A percentile compares a stretch with the other conserved stretches of the same genome.
Conservation (phyloP, 2,329 filamentous ascomycete genomes). For the Pestalotiopsis sp. region DNA sequence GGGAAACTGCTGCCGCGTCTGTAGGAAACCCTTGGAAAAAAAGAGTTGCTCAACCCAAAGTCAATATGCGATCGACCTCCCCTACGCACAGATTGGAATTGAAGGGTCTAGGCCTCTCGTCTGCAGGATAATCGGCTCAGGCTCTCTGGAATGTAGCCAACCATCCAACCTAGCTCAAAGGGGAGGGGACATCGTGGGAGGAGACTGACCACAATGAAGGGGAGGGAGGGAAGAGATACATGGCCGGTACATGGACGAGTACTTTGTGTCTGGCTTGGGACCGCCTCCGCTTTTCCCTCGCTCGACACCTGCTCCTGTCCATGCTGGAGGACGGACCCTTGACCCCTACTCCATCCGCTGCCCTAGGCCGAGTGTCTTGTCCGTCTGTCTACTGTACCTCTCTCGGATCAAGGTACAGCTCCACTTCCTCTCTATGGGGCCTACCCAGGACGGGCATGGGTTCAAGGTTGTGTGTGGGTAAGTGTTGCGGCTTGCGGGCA, state of each 20-base stretch:
- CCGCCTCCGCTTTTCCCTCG: not conserved
- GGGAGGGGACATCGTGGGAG: not conserved
- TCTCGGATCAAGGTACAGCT: conserved; percentile 12
- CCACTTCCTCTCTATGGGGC: not conserved
- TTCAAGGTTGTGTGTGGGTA: not conserved
- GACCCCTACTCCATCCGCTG: conserved; percentile 10
- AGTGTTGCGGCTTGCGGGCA: conserved; percentile 15
- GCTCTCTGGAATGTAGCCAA: not conserved
- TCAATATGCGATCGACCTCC: not conserved
- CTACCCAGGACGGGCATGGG: conserved; percentile 13
- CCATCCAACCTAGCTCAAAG: not conserved
- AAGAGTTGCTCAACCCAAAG: not conserved
- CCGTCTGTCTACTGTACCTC: not conserved
- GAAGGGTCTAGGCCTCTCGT: not conserved
- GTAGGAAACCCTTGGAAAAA: not conserved
- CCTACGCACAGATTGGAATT: not conserved
- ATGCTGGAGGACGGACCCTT: not conserved
- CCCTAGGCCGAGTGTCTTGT: conserved; percentile 6
- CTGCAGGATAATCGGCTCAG: not conserved
- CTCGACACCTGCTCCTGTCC: not conserved
- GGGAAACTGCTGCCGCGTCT: not conserved
- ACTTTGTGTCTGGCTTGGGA: not conserved
- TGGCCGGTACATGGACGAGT: not conserved
- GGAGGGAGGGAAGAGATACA: conserved; percentile 6
- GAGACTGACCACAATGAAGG: not conserved